A percentile compares a stretch with the other conserved stretches of the same genome.
Evolutionary conservation across 2,329 filamentous ascomycete species (phyloP).

Genomic region (Fusarium cyanostomum): DNA sequence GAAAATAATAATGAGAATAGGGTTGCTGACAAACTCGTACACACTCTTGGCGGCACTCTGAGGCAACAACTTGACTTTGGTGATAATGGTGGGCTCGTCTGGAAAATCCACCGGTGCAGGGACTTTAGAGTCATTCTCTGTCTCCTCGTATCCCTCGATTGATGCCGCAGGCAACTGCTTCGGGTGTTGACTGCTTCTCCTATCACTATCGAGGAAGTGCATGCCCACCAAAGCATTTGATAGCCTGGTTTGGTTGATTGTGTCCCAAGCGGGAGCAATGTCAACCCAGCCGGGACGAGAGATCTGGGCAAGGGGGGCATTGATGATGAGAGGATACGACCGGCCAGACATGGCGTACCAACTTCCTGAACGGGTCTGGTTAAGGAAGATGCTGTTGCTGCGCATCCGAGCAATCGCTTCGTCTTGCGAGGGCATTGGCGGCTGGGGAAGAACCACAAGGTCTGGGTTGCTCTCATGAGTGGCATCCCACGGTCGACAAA

Average conservation of each 20-base stretch:
- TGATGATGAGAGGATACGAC: constrained; percentile 85
- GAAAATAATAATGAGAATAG: constrained; percentile 59
- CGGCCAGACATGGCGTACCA: constrained; percentile 95
- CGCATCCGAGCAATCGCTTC: constrained; percentile 62
- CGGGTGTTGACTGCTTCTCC: constrained; percentile 47
- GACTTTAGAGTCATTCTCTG: constrained; percentile 48
- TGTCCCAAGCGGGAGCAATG: constrained; percentile 51
- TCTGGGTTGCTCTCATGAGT: constrained; percentile 72
- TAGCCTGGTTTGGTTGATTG: constrained; percentile 57
- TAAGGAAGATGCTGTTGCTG: constrained; percentile 79
- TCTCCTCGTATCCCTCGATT: constrained; percentile 40
- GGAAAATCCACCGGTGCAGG: constrained; percentile 41
- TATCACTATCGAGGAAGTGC: constrained; percentile 65
- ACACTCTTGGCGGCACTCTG: constrained; percentile 60
- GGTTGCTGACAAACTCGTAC: constrained; percentile 66
- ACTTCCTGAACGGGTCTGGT: constrained; percentile 83
- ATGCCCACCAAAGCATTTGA: constrained; percentile 75
- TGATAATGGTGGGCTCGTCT: constrained; percentile 56
- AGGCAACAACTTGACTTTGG: constrained; percentile 61
- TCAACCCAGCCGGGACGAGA: constrained; percentile 60
- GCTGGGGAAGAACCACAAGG: constrained; percentile 87
- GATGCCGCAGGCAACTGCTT: constrained; percentile 51
- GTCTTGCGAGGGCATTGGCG: constrained; percentile 68
- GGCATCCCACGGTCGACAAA: constrained; percentile 78
- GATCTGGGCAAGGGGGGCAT: constrained; percentile 62